These are phyloP conservation scores for Psilocybe subaeruginosa DNA, from an alignment of 768 basidiomycete genomes.

Conservation along the genomic window DNA sequence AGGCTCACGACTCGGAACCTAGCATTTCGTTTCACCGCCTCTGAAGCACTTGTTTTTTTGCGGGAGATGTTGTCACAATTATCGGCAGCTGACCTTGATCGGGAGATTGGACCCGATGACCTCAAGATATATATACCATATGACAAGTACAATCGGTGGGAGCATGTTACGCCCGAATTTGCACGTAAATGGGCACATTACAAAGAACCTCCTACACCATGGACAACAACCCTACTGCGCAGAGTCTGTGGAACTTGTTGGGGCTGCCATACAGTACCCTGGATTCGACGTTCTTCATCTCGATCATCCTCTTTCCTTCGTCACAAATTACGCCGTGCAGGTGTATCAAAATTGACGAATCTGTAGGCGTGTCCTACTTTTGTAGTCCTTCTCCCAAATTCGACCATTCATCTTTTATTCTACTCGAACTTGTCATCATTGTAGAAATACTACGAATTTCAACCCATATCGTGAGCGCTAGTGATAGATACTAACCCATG, in stretches of 20 bases:
- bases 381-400: too few relatives aligned
- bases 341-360: too few relatives aligned
- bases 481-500: too few relatives aligned
- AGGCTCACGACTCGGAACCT: slow-evolving; percentile 28
- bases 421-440: too few relatives aligned
- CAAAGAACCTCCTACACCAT: slow-evolving; percentile 16
- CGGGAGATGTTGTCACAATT: slow-evolving; percentile 7
- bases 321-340: too few relatives aligned
- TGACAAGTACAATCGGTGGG: slow-evolving; percentile 22
- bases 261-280: background rate
- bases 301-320: too few relatives aligned
- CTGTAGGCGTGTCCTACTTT: too few relatives aligned
- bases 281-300: too few relatives aligned
- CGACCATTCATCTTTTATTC: too few relatives aligned
- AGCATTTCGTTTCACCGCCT: slow-evolving; percentile 25
- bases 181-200: slow-evolving; percentile 16
- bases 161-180: slow-evolving; percentile 13
- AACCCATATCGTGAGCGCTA: too few relatives aligned
- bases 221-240: slow-evolving; percentile 4
- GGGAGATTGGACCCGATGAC: background rate
- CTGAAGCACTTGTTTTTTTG: slow-evolving; percentile 30
- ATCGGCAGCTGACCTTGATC: slow-evolving; percentile 26
- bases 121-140: background rate
- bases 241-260: background rate
- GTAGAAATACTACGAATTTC: too few relatives aligned